Evolutionary conservation across 768 basidiomycete genomes (phyloP).

Genomic region (Mycena sanguinolenta): DNA sequence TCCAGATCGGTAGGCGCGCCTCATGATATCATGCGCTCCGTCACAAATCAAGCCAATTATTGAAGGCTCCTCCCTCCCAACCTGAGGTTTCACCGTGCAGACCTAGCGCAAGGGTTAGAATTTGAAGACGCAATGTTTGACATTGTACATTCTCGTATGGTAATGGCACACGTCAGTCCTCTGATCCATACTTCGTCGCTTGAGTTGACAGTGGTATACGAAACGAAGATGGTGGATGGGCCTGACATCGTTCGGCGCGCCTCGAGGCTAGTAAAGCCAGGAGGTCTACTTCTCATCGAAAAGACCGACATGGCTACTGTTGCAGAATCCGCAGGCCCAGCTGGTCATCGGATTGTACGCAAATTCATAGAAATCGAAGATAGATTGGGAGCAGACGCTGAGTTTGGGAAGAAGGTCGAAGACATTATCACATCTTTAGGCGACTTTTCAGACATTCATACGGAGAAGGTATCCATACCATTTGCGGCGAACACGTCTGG

Average conservation of each 20-base stretch:
- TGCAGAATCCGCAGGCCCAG: neutral
- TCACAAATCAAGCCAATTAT: no score
- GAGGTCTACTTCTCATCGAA: no score
- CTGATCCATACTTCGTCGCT: no score
- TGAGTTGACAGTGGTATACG: neutral
- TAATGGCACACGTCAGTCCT: slow-evolving; percentile 6
- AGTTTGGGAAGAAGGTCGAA: slow-evolving; percentile 7
- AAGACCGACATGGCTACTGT: neutral
- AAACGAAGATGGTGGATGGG: slow-evolving; percentile 5
- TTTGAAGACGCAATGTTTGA: slow-evolving; percentile 6
- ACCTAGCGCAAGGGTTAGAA: no score
- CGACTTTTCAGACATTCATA: neutral
- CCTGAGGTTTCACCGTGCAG: no score
- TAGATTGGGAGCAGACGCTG: neutral
- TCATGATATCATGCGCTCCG: no score
- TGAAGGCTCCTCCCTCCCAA: no score
- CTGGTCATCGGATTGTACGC: neutral
- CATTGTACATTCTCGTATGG: slow-evolving; percentile 14
- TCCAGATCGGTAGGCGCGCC: neutral
- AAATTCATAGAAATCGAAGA: neutral
- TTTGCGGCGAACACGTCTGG: neutral
- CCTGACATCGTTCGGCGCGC: neutral
- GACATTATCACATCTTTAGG: neutral
- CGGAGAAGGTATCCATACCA: neutral
- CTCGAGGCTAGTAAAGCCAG: slow-evolving; percentile 12